Conservation (phyloP, 495 filamentous ascomycete species). For the Recurvomyces mirabilis region DNA sequence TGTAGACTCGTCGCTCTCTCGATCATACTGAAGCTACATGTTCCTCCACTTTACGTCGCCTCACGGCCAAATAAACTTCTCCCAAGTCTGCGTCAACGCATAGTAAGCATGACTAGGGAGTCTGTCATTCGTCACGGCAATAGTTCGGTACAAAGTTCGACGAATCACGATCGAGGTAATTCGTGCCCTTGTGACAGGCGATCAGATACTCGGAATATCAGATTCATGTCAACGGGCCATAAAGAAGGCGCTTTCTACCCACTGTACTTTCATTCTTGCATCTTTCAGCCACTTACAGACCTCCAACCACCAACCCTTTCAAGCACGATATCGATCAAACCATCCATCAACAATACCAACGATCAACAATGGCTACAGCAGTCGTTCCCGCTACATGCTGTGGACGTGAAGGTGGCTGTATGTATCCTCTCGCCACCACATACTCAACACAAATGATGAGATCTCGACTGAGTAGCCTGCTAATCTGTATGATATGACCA, state of each 20-base stretch:
- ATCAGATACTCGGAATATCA: background rate
- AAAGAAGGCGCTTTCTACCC: background rate
- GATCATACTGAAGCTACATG: too few relatives aligned
- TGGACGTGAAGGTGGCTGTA: constrained; percentile 37
- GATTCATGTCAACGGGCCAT: background rate
- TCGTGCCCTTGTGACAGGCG: background rate
- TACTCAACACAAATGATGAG: background rate
- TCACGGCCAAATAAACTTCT: too few relatives aligned
- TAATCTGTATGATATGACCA: too few relatives aligned
- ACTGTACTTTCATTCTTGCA: background rate
- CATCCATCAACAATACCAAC: background rate
- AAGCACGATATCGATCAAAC: background rate
- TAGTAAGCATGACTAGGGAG: too few relatives aligned
- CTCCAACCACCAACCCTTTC: background rate
- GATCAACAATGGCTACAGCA: constrained; percentile 12
- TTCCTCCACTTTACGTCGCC: too few relatives aligned
- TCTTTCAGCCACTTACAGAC: background rate
- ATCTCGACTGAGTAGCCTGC: too few relatives aligned
- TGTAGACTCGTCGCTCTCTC: too few relatives aligned
- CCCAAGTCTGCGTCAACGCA: too few relatives aligned
- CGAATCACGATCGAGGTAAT: too few relatives aligned
- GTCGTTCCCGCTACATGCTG: constrained; percentile 54
- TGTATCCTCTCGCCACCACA: background rate
- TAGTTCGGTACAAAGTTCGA: too few relatives aligned
- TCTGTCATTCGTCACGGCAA: too few relatives aligned